Evolutionary conservation across 768 basidiomycete genomes (phyloP), one percentile per base, ranked within the genome.

Genomic region (Amanita pallidorosea): DNA sequence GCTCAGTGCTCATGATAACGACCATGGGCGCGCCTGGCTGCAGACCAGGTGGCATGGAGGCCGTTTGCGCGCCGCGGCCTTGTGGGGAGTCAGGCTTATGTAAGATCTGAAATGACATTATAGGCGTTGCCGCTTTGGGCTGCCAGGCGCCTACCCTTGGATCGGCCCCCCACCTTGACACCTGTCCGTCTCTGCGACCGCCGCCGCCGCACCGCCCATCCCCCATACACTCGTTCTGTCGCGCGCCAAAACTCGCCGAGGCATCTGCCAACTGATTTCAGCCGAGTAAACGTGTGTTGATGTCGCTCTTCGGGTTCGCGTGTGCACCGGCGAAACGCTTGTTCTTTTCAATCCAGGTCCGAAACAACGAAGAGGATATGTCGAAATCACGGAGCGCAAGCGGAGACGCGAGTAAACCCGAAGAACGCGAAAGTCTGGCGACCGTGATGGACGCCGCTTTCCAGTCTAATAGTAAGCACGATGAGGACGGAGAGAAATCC

Each of bases 381-480:
- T 67, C 69, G 36, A 67, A 60, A 59, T 62, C 61, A 42, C 58
- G 64, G 55, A 69, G 68, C 58, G 62, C 65, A 46, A 65, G 61
- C 58, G 55, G 66, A 45, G 67, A 65, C 56, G 67, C 65, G 58
- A 65, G 67, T 55, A 65, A 66, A 45, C 56, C 61, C 49, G 61
- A 58, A 52, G 61, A 55, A 36, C 54, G 57, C 27, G 60, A 63
- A 53, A 63, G 57, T 43, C 60, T 65, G n/a, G 63, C 62, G 7
- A 61, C 58, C 9, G 61, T 59, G 36, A 61, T 68, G 62, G 67
- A 68, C 41, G 61, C 62, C 27, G 59, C 61, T 18, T 65, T 65
- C 56, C 65, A 60, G 53, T 50, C 37, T 31, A 64, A 63, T 53
- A 57, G 27, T 60, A 57, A 27, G 56, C 49, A 41, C 4, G 62